phyloP scores from a whole-genome alignment of 129 eudicot genomes.

The Rutidosis leptorrhynchoides region DNA sequence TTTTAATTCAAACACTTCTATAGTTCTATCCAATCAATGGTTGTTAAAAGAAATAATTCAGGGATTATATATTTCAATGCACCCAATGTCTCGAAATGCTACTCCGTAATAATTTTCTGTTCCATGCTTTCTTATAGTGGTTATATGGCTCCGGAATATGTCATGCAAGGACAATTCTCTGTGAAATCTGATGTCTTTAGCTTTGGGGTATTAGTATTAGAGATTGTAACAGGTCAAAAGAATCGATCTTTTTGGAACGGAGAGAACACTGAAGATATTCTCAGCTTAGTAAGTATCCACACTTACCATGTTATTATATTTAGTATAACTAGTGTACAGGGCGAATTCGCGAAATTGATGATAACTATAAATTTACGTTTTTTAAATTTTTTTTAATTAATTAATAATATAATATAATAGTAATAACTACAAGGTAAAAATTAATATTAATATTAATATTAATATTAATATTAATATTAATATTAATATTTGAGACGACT shows the following conservation, averaged over 20 bases:
- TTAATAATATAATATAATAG: no score
- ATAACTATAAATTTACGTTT: no score
- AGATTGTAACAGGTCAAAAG: not conserved
- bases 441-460: no score
- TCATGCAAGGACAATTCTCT: conserved; percentile 3
- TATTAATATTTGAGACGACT: no score
- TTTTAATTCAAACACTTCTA: not conserved
- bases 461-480: no score
- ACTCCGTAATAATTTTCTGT: no score
- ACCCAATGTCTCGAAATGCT: no score
- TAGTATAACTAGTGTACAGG: not conserved
- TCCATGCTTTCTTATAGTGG: not conserved
- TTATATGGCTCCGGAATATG: conserved; percentile 6
- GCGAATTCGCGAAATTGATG: no score
- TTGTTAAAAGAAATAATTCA: no score
- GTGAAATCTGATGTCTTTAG: not conserved
- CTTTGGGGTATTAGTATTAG: not conserved
- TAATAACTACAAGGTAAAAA: no score
- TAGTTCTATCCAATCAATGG: not conserved
- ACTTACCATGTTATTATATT: not conserved
- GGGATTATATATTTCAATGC: no score
- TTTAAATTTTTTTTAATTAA: no score
- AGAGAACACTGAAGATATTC: not conserved
- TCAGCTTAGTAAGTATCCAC: not conserved
- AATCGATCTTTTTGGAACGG: not conserved